Evolutionary conservation across 495 filamentous ascomycete genomes (phyloP).

Genomic region (Penicillium simplicissimum): DNA sequence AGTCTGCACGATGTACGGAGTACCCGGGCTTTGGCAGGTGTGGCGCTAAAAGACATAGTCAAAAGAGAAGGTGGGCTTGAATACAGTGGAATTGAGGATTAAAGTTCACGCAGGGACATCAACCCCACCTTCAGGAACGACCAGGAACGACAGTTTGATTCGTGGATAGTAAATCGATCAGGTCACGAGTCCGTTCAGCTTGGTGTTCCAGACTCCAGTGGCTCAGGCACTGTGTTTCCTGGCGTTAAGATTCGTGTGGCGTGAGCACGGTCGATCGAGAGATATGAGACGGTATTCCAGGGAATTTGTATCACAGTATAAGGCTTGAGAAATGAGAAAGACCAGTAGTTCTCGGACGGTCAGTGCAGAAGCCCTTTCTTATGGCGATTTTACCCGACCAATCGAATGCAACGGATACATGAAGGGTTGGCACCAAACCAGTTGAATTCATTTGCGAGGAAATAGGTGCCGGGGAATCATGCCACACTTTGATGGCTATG

Average conservation of each 20-base stretch:
- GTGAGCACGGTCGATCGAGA: not conserved
- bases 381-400: not conserved
- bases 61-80: too few species aligned
- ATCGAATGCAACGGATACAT: not conserved
- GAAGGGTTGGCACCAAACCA: not conserved
- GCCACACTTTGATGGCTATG: not conserved
- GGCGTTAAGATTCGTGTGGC: constrained; percentile 2
- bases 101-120: not conserved
- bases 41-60: too few species aligned
- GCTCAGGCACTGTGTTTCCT: not conserved
- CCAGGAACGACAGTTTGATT: not conserved
- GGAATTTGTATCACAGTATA: too few species aligned
- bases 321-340: too few species aligned
- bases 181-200: not conserved
- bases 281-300: too few species aligned
- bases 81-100: not conserved
- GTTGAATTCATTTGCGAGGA: not conserved
- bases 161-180: not conserved
- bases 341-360: not conserved
- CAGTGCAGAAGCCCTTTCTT: not conserved
- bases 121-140: not conserved
- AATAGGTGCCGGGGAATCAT: not conserved
- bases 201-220: not conserved
- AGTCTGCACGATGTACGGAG: too few species aligned
- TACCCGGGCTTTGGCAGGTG: too few species aligned